Evolutionary conservation across 2,329 filamentous ascomycete genomes (phyloP), one percentile per base, ranked within the genome.

Genomic region (Teratosphaeria nubilosa): DNA sequence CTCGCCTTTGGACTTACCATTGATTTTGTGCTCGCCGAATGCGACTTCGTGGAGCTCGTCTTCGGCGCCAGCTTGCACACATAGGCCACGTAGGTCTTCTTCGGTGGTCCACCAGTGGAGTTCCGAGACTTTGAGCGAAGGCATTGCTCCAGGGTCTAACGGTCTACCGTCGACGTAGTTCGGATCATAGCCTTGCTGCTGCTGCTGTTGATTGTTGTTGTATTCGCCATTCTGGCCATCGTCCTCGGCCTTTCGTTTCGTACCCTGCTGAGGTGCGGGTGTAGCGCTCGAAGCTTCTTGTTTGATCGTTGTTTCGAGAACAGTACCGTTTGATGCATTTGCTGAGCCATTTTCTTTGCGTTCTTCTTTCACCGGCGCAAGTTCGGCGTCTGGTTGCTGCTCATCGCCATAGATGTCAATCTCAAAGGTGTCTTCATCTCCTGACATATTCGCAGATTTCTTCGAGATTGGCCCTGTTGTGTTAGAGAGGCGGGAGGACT

Each of bases 1-100:
- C 78, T 87, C 84, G 48, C 94, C 92, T 78, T 97, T 96, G 75
- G 90, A 96, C 77, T 99, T 99, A 66, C 94, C 94, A 66, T 99
- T 99, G 53, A 97, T 91, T 72, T 99, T 99, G 75, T 97, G 94
- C 73, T 99, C 94, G 68, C 90, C 96, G 73, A 97, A 99, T 0
- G 91, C 96, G 55, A 99, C 84, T 61, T 97, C 94, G 68, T 89
- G 91, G 20, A 97, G 77, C 68, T 96, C 90, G 52, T 86, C 82
- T 72, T 97, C 94, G 65, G 85, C 89, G 1, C 82, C 83, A n/a
- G 87, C 89, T 25, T 88, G 80, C 5, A 63, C 61, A 58, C 64
- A 67, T 89, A 91, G 96, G 55, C 87, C 88, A 56, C 94, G 87
- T 58, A 99, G 84, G 66, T 97, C 91, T 69, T 99, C 94, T 70